phyloP scores from a whole-genome alignment of 1,284 basidiomycete genomes.

The Neonothopanus nambi region DNA sequence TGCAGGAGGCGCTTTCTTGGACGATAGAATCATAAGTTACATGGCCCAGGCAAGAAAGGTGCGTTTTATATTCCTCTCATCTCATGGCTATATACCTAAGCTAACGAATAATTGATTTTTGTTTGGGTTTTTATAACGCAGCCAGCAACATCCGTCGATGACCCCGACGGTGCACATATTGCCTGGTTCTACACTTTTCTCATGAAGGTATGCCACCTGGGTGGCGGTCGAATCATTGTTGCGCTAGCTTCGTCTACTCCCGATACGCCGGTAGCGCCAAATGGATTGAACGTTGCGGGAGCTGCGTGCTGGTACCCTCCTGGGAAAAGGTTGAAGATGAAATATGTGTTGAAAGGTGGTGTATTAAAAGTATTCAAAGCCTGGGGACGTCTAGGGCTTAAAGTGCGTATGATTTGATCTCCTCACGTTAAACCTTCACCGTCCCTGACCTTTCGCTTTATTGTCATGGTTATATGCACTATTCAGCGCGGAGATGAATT shows the following conservation, averaged over 20 bases:
- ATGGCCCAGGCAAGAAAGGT: not conserved
- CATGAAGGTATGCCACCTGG: not conserved
- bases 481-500: not conserved
- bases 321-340: not conserved
- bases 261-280: not conserved
- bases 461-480: too few species aligned
- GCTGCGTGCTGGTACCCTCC: constrained; percentile 9
- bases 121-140: not conserved
- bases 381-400: constrained; percentile 4
- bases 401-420: not conserved
- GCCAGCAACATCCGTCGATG: not conserved
- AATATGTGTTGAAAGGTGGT: constrained; percentile 2
- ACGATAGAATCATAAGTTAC: constrained; percentile 4
- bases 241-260: not conserved
- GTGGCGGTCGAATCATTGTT: constrained; percentile 2
- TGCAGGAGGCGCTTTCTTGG: constrained; percentile 2
- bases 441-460: not conserved
- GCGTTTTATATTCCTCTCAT: not conserved
- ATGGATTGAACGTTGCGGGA: constrained; percentile 4
- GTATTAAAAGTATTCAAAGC: not conserved
- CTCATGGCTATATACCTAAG: not conserved
- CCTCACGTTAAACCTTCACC: not conserved
- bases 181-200: constrained; percentile 5
- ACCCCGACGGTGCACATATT: not conserved
- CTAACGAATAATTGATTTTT: too few species aligned